A percentile compares a stretch with the other conserved stretches of the same genome.
phyloP scores from a whole-genome alignment of 805 yeast species.

The Ogataea polymorpha region DNA sequence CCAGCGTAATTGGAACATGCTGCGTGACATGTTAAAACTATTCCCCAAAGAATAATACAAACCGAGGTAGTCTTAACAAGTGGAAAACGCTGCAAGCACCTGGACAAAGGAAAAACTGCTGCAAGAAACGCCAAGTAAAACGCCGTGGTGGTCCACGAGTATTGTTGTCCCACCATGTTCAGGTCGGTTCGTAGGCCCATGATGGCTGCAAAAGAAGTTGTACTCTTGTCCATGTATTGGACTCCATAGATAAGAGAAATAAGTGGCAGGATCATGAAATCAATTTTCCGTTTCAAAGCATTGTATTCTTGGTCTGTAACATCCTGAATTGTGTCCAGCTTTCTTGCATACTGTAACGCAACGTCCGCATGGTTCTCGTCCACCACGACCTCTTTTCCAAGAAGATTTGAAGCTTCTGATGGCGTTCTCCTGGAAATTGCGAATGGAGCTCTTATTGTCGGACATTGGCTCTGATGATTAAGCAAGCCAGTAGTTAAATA shows the following conservation, averaged over 20 bases:
- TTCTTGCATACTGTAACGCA: neutral
- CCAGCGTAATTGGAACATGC: constrained; percentile 43
- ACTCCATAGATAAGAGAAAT: constrained; percentile 46
- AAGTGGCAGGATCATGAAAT: constrained; percentile 47
- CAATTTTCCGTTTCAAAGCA: constrained; percentile 22
- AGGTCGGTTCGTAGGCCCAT: constrained; percentile 52
- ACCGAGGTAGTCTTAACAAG: constrained; percentile 47
- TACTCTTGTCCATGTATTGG: constrained; percentile 59
- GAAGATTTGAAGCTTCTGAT: too few relatives aligned
- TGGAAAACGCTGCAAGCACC: constrained; percentile 45
- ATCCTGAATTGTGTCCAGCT: neutral
- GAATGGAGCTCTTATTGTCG: too few relatives aligned
- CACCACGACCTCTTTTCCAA: too few relatives aligned
- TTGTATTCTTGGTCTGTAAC: neutral
- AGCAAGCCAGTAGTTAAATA: too few relatives aligned
- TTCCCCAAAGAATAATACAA: constrained; percentile 48
- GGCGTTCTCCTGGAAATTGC: too few relatives aligned
- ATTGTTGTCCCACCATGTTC: constrained; percentile 41
- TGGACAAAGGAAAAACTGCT: constrained; percentile 47
- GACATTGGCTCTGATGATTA: too few relatives aligned
- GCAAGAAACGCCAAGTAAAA: constrained; percentile 45
- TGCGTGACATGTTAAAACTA: constrained; percentile 43
- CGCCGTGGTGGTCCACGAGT: constrained; percentile 32
- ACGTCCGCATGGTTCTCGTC: neutral
- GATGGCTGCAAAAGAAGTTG: constrained; percentile 54